Conservation (phyloP, 306 rosid species). For the Luffa acutangula region DNA sequence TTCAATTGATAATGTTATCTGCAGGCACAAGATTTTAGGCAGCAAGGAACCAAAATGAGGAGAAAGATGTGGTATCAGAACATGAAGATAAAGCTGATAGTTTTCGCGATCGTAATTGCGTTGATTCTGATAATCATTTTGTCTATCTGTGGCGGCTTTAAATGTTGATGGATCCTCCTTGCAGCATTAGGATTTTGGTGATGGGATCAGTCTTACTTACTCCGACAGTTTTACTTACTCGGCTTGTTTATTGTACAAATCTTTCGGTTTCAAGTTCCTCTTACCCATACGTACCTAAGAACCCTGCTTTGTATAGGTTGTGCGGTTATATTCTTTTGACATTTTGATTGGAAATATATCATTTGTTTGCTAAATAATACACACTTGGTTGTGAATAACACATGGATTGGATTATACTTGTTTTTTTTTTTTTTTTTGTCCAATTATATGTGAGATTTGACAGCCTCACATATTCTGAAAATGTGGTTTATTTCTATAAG, state of each 20-base stretch:
- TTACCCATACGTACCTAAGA: background rate
- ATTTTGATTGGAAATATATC: background rate
- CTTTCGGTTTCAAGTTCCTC: background rate
- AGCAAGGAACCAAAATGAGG: conserved; percentile 85
- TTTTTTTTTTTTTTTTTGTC: background rate
- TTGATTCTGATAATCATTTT: conserved; percentile 65
- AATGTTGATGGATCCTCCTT: conserved; percentile 31
- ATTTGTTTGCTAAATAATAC: conserved; percentile 5
- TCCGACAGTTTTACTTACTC: background rate
- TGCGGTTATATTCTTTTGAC: conserved; percentile 1
- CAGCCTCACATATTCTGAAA: background rate
- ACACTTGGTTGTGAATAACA: background rate
- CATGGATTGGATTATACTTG: background rate
- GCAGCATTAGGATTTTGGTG: conserved; percentile 5
- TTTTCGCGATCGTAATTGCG: conserved; percentile 57
- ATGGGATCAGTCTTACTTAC: background rate
- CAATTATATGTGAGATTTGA: background rate
- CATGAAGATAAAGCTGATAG: conserved; percentile 84
- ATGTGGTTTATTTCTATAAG: background rate
- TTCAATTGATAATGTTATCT: conserved; percentile 7
- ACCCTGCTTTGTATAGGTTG: conserved; percentile 3
- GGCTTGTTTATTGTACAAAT: conserved; percentile 6
- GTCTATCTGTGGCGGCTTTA: conserved; percentile 64
- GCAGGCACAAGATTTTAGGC: conserved; percentile 90
- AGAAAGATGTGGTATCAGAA: conserved; percentile 94